Base-by-base conservation (phyloP, 108 stramenopile genomes). In the Stephanodiscus triporus region DNA sequence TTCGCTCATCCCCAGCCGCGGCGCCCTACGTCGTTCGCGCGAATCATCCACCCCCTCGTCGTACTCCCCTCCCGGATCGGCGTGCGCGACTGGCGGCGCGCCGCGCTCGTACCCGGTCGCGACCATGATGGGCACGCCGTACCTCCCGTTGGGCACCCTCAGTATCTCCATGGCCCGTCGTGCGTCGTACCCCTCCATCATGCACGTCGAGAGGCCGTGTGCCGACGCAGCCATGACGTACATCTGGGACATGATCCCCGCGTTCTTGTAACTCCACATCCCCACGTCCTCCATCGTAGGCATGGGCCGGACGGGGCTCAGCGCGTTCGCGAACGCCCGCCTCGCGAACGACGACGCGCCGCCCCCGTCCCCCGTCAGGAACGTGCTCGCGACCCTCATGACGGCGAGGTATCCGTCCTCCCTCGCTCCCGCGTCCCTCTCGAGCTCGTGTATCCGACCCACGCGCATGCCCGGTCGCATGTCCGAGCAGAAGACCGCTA, bases 111-210 rank as follows among this genome's bases (percentile, higher is more conserved):
- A 93, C 34, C 87, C 88, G 62, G 82, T 82, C 7, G 88, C 89
- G 1, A 89, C 89, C 69, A 88, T 76, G 11, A 91, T 48, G 13
- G 90, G 90, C 23, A 91, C 66, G 9, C 76, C 85, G 78, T 91
- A 93, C 60, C 92, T 77, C 32, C 5, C 32, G 82, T 91, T 88
- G 0, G 92, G 92, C 32, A 93, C 78, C 0, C 67, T 70, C 42
- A 93, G 66, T 17, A 93, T 63, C 75, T 93, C 90, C 74, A 78
- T 83, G 22, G 72, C 78, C 72, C 86, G 64, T 40, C 87, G 64
- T 7, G 77, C 62, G 78, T 93, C 92, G 76, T 73, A 91, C 56
- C 92, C 92, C 76, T 93, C 92, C 92, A 93, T 93, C 32, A 91
- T 84, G 49, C 86, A 86, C 16, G 92, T 91, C 14, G 80, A 84